Conservation (phyloP, 345 rosid species). For the Rubroshorea leprosula region DNA sequence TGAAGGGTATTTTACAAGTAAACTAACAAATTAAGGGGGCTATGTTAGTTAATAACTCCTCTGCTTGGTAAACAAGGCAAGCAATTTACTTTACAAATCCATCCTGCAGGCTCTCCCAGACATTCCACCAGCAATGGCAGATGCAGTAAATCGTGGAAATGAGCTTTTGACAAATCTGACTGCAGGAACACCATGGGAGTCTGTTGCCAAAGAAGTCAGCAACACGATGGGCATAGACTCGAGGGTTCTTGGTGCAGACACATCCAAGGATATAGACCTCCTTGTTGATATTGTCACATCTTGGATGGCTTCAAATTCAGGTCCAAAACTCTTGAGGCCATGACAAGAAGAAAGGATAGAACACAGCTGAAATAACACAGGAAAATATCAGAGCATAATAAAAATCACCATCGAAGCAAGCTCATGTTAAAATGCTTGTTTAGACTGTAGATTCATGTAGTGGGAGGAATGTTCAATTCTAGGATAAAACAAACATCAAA, state of each 20-base stretch:
- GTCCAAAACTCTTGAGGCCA: constrained; percentile 52
- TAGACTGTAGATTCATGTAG: too few species aligned
- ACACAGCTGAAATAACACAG: neutral
- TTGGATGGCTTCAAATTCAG: constrained; percentile 78
- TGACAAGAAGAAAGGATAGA: constrained; percentile 8
- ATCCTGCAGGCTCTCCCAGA: constrained; percentile 72
- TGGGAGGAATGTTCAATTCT: too few species aligned
- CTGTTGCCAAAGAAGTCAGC: constrained; percentile 88
- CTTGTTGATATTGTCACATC: constrained; percentile 71
- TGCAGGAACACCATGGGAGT: constrained; percentile 90
- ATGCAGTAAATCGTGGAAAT: constrained; percentile 85
- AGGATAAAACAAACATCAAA: too few species aligned
- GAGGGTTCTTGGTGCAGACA: constrained; percentile 51
- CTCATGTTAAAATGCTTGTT: too few species aligned
- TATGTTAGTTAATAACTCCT: too few species aligned
- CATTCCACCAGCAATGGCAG: constrained; percentile 97
- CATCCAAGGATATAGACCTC: constrained; percentile 55
- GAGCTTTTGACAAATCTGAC: constrained; percentile 73
- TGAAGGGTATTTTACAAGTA: too few species aligned
- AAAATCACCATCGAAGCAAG: neutral
- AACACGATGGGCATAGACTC: constrained; percentile 65
- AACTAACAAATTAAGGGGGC: too few species aligned
- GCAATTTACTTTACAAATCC: constrained; percentile 1
- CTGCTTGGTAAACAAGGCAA: neutral
- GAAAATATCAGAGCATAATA: neutral